Evolutionary conservation across 2,329 filamentous ascomycete species (phyloP).

Genomic region (Monosporascus ibericus): DNA sequence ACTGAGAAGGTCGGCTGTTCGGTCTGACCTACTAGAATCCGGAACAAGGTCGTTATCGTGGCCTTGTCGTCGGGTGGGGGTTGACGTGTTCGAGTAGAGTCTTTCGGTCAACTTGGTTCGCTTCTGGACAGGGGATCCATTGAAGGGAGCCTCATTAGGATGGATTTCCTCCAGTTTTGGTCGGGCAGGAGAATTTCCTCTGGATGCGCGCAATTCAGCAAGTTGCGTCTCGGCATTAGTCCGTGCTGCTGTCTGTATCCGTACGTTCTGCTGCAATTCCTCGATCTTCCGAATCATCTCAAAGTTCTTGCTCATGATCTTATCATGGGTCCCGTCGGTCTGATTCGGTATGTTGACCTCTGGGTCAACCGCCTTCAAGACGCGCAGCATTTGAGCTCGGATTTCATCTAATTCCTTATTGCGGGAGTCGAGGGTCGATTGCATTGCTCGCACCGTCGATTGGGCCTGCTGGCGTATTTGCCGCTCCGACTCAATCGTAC

Average conservation of each 20-base stretch:
- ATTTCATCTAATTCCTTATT: constrained; percentile 78
- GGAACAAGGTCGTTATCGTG: constrained; percentile 56
- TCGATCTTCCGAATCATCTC: constrained; percentile 83
- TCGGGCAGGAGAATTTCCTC: constrained; percentile 65
- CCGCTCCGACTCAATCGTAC: constrained; percentile 83
- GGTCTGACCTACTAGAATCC: constrained; percentile 79
- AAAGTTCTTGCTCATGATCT: constrained; percentile 65
- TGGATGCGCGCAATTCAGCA: constrained; percentile 66
- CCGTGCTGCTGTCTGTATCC: constrained; percentile 75
- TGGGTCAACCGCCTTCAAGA: constrained; percentile 85
- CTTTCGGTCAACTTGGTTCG: constrained; percentile 46
- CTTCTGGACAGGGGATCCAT: constrained; percentile 68
- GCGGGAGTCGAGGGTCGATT: constrained; percentile 69
- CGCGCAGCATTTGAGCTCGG: constrained; percentile 69
- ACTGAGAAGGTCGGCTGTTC: constrained; percentile 74
- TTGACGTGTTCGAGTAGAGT: constrained; percentile 68
- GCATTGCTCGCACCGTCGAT: constrained; percentile 74
- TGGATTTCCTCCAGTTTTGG: constrained; percentile 83
- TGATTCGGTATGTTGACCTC: constrained; percentile 60
- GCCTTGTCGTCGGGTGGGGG: constrained; percentile 67
- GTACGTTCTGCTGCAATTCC: constrained; percentile 79
- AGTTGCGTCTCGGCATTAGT: constrained; percentile 78
- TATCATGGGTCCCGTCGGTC: constrained; percentile 55
- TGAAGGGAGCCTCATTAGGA: constrained; percentile 69
- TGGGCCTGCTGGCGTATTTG: constrained; percentile 83